Percentiles rank a stretch among this genome's conserved stretches.
These are phyloP conservation scores for Skeletonema grethae DNA, from an alignment of 108 stramenopile genomes.

Conservation along the genomic window DNA sequence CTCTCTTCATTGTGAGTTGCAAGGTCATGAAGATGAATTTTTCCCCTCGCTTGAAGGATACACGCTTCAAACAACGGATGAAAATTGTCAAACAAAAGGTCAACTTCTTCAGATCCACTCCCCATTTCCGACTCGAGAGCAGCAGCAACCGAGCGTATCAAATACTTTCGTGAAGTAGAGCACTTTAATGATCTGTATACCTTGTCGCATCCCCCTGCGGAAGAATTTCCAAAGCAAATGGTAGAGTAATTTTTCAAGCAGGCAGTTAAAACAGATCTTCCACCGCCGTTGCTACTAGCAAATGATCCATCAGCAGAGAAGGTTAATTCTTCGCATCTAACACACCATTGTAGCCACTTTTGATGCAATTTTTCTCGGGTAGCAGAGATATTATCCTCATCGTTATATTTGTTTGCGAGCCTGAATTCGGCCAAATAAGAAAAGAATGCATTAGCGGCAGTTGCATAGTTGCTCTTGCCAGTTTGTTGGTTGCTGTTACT, in stretches of 20 bases:
- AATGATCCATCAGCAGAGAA: background rate
- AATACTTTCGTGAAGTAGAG: conserved; percentile 33
- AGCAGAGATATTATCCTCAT: background rate
- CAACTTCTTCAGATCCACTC: background rate
- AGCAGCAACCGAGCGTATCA: conserved; percentile 20
- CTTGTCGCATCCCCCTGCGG: background rate
- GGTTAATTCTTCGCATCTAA: conserved; percentile 32
- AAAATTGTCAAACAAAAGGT: background rate
- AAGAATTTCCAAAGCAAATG: conserved; percentile 10
- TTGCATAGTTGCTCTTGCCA: conserved; percentile 23
- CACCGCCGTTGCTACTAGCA: conserved; percentile 14
- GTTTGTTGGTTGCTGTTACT: background rate
- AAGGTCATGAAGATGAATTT: background rate
- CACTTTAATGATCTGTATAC: conserved; percentile 24
- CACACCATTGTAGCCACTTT: conserved; percentile 41
- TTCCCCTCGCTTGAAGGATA: background rate
- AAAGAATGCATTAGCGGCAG: conserved; percentile 32
- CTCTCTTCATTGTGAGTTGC: background rate
- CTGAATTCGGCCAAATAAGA: background rate
- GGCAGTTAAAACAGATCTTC: conserved; percentile 23
- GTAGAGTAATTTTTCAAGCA: conserved; percentile 32
- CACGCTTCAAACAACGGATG: background rate
- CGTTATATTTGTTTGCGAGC: background rate
- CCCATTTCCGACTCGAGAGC: conserved; percentile 1
- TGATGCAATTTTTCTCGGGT: no score